Evolutionary conservation across 2,329 filamentous ascomycete species (phyloP), one percentile per base, ranked within the genome.

Genomic region (Catunica adiposa): DNA sequence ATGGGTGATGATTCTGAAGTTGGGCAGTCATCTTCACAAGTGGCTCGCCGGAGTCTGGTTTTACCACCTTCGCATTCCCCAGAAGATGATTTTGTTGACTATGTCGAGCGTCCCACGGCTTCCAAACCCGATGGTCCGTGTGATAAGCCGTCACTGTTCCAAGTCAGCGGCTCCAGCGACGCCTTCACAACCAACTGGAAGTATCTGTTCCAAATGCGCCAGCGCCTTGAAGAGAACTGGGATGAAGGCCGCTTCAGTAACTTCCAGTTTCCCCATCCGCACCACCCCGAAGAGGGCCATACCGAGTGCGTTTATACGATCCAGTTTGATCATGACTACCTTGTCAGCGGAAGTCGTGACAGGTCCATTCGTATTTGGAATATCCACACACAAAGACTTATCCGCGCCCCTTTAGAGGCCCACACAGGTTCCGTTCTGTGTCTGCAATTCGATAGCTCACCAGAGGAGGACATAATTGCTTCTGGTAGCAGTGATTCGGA

Each of bases 261-360:
- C 60, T 97, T 97, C 63, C 88, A 94, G 65, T 76, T 98, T 1
- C 92, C 92, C 0, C 88, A 95, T 63, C 89, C 89, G 0, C 75
- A 80, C 38, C 76, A 89, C 63, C 80, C 81, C 1, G 76, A 86
- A 31, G 90, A 97, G 66, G 87, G 86, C 0, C 92, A 98, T 65
- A 77, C 75, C 20, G 90, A 97, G 65, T 97, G 89, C 66, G 89
- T 98, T 11, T 98, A 98, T 68, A 90, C 87, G 1, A 81, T 98
- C 54, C 90, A 98, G 66, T 94, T 90, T 64, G 84, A 84, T 55
- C 77, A 83, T 1, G 83, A 88, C 60, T 92, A 84, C 66, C 76
- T 98, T 8, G 90, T 97, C 52, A 97, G 89, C 64, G 92, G 92
- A 15, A 97, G 90, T 64, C 79, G 92, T 54, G 92, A 98, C 65